These are phyloP conservation scores for Podila verticillata DNA, from an alignment of 192 early-diverging fungal genomes.

Conservation along the genomic window DNA sequence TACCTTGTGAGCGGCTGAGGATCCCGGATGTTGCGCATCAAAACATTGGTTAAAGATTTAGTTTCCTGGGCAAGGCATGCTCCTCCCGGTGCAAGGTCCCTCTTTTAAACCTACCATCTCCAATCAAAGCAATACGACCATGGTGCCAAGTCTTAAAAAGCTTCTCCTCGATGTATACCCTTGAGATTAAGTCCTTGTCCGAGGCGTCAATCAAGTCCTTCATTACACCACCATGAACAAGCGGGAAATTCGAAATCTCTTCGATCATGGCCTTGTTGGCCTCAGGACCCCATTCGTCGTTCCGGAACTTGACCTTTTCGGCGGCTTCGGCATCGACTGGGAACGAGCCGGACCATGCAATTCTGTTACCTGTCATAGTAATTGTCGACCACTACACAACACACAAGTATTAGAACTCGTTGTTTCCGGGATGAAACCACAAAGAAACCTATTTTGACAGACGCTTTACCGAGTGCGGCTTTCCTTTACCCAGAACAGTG, in stretches of 20 bases:
- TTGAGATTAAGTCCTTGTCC: not conserved
- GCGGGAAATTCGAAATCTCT: not conserved
- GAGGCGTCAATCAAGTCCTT: conserved; percentile 1
- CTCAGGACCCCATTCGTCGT: not conserved
- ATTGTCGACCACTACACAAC: not conserved
- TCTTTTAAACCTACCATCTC: conserved; percentile 13
- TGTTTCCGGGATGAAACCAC: no score
- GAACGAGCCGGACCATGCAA: not conserved
- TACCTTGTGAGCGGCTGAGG: no score
- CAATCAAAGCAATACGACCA: not conserved
- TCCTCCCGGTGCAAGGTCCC: no score
- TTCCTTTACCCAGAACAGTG: conserved; percentile 1
- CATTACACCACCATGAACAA: not conserved
- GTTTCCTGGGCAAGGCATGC: no score
- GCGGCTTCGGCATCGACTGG: not conserved
- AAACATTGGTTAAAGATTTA: no score
- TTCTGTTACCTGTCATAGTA: not conserved
- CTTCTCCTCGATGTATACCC: conserved; percentile 12
- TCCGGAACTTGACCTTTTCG: not conserved
- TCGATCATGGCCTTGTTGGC: conserved; percentile 4
- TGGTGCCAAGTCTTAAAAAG: conserved; percentile 9
- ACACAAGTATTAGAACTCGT: no score
- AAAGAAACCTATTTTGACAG: no score
- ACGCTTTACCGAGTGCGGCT: conserved; percentile 5
- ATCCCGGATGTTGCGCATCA: no score